A percentile compares a stretch with the other conserved stretches of the same genome.
Evolutionary conservation across 257 asterid species (phyloP).

Genomic region (Sherardia arvensis): DNA sequence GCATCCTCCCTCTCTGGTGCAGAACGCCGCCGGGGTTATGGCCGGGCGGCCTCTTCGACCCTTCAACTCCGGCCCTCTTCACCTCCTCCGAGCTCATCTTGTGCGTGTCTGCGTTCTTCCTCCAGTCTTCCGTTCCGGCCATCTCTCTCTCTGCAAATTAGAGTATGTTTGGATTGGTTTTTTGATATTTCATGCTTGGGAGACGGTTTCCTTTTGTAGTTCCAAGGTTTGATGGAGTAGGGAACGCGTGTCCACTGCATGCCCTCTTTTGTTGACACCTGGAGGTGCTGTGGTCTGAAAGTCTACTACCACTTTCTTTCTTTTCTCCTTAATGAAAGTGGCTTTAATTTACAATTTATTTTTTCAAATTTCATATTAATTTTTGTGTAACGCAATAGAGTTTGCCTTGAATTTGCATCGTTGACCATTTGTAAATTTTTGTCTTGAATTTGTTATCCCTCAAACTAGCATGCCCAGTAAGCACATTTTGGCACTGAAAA

Average conservation of each 20-base stretch:
- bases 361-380: too few relatives aligned
- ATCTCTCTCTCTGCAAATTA: background rate
- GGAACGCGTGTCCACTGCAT: background rate
- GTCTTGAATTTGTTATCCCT: too few relatives aligned
- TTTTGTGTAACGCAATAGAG: too few relatives aligned
- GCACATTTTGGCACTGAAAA: too few relatives aligned
- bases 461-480: too few relatives aligned
- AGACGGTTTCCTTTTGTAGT: background rate
- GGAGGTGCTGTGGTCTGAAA: background rate
- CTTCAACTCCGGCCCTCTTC: conserved; percentile 44
- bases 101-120: conserved; percentile 63
- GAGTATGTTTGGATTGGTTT: background rate
- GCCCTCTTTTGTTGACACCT: background rate
- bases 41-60: conserved; percentile 55
- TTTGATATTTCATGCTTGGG: background rate
- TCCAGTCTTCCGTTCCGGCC: conserved; percentile 53
- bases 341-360: too few relatives aligned
- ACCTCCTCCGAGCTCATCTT: conserved; percentile 75
- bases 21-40: conserved; percentile 50
- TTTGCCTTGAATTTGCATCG: too few relatives aligned
- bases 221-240: background rate
- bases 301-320: background rate
- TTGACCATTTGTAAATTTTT: too few relatives aligned
- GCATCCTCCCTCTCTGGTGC: conserved; percentile 55
- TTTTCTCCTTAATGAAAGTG: too few relatives aligned